Conservation (phyloP, 169 alveolate genomes). For the Eimeria sp. region DNA sequence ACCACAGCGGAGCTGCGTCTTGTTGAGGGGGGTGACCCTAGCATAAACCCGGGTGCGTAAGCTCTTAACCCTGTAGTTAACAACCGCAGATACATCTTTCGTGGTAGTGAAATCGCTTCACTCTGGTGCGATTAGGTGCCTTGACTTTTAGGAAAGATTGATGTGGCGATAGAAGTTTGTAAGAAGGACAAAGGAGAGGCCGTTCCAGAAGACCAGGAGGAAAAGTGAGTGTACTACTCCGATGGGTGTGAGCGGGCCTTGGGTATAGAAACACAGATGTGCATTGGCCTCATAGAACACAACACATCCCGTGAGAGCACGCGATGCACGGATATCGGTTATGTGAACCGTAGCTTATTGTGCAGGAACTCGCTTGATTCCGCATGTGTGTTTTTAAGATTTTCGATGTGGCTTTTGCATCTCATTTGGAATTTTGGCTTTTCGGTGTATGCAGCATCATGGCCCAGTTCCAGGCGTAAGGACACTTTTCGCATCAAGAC, state of each 20-base stretch:
- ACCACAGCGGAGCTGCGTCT: constrained; percentile 57
- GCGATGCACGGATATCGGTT: neutral
- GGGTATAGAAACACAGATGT: neutral
- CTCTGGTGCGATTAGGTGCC: neutral
- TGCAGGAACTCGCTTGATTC: neutral
- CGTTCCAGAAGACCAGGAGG: constrained; percentile 44
- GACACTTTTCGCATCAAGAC: neutral
- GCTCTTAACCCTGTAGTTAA: neutral
- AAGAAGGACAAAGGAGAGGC: constrained; percentile 58
- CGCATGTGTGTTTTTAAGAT: neutral
- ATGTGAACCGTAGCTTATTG: neutral
- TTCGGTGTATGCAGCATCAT: constrained; percentile 33
- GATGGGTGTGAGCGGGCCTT: neutral
- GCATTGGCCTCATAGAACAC: neutral
- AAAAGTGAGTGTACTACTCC: neutral
- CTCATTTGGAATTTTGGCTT: neutral
- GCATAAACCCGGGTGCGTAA: constrained; percentile 51
- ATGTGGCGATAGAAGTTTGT: constrained; percentile 60
- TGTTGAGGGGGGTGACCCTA: constrained; percentile 65
- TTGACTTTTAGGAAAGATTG: constrained; percentile 29
- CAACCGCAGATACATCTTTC: neutral
- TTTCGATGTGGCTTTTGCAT: neutral
- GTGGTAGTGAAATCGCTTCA: neutral
- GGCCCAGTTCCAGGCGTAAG: constrained; percentile 62
- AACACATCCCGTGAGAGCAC: neutral